Conservation (phyloP, 2,329 filamentous ascomycete genomes). For the Pezicula carpinea region DNA sequence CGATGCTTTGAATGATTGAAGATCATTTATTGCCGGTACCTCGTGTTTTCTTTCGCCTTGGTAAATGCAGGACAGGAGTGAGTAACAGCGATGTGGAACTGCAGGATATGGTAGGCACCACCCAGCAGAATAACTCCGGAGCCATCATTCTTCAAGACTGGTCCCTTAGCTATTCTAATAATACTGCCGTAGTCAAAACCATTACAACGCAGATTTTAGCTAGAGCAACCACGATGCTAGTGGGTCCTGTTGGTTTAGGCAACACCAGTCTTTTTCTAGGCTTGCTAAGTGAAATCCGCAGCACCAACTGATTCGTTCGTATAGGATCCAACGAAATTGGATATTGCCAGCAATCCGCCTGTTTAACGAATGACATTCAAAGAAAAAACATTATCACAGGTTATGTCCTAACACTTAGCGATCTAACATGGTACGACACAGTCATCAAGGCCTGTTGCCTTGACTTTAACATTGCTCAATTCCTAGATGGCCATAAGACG, state of each 20-base stretch:
- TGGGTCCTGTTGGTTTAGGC: constrained; percentile 23
- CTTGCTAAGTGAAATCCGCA: constrained; percentile 13
- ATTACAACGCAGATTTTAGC: neutral
- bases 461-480: constrained; percentile 28
- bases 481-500: constrained; percentile 32
- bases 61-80: neutral
- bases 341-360: constrained; percentile 17
- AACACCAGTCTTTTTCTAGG: constrained; percentile 18
- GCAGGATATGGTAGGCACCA: neutral
- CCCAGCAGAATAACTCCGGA: neutral
- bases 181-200: neutral
- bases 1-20: too few species aligned
- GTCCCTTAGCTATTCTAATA: neutral
- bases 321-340: constrained; percentile 8
- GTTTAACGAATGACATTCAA: constrained; percentile 18
- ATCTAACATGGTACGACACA: constrained; percentile 6
- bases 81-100: neutral
- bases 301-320: constrained; percentile 10
- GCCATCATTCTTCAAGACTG: neutral
- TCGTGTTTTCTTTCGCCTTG: too few species aligned
- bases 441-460: constrained; percentile 32
- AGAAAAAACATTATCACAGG: constrained; percentile 25
- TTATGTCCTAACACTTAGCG: constrained; percentile 5
- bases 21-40: too few species aligned
- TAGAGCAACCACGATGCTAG: constrained; percentile 4